phyloP scores from a whole-genome alignment of 352 stramenopile genomes.

The Aphanomyces cochlioides region DNA sequence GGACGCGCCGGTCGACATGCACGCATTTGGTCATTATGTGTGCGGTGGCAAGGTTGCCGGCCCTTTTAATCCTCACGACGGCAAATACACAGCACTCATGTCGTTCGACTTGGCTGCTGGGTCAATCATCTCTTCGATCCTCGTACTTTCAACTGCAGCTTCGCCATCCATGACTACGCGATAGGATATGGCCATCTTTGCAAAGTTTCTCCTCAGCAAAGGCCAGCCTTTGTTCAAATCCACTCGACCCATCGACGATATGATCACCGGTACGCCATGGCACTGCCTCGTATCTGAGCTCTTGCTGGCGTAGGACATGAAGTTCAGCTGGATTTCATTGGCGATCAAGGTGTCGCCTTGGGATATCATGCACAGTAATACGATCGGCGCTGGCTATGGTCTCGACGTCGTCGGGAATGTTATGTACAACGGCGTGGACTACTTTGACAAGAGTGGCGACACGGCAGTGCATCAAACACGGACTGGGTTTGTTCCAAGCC shows the following conservation, averaged over 20 bases:
- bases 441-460: slow-evolving; percentile 65
- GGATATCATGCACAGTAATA: slow-evolving; percentile 42
- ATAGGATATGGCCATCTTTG: slow-evolving; percentile 50
- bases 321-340: too few relatives aligned
- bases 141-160: slow-evolving; percentile 44
- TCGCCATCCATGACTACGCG: too few relatives aligned
- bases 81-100: slow-evolving; percentile 29
- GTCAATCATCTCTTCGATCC: slow-evolving; percentile 41
- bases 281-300: too few relatives aligned
- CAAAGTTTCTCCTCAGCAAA: slow-evolving; percentile 59
- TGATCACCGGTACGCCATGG: slow-evolving; percentile 64
- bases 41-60: slow-evolving; percentile 45
- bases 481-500: slow-evolving; percentile 46
- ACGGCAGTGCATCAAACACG: slow-evolving; percentile 50
- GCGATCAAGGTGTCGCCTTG: too few relatives aligned
- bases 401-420: slow-evolving; percentile 54
- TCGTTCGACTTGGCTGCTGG: slow-evolving; percentile 35
- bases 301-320: too few relatives aligned
- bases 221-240: slow-evolving; percentile 39
- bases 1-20: neutral
- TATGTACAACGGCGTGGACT: slow-evolving; percentile 59
- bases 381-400: slow-evolving; percentile 49
- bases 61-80: slow-evolving; percentile 39
- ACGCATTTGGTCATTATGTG: slow-evolving; percentile 45
- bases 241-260: slow-evolving; percentile 44